A percentile compares a stretch with the other conserved stretches of the same genome.
These are phyloP conservation scores for Hyphopichia fennica DNA, from an alignment of 1,139 yeast species.

Conservation along the genomic window DNA sequence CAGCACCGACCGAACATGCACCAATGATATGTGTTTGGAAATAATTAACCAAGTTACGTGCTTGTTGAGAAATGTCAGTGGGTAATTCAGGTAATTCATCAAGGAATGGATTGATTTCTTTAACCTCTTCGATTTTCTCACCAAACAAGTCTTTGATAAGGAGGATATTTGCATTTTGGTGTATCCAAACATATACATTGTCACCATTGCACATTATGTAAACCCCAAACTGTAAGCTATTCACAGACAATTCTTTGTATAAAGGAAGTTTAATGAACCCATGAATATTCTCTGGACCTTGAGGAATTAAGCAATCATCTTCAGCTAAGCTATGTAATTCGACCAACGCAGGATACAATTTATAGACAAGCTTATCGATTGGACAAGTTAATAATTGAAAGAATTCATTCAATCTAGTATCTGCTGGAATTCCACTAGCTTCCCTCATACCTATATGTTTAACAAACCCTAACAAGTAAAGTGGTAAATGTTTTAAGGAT, in stretches of 20 bases:
- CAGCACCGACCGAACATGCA: constrained; percentile 24
- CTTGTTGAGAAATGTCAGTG: constrained; percentile 69
- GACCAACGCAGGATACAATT: constrained; percentile 78
- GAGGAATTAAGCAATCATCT: constrained; percentile 47
- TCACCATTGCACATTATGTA: constrained; percentile 75
- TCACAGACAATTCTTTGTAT: constrained; percentile 44
- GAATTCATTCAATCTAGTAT: constrained; percentile 60
- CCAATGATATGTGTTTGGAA: constrained; percentile 47
- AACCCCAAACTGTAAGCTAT: constrained; percentile 69
- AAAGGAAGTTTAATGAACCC: constrained; percentile 53
- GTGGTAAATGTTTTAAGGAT: constrained; percentile 70
- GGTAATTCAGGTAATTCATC: constrained; percentile 71
- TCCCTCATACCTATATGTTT: constrained; percentile 66
- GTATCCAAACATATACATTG: constrained; percentile 65
- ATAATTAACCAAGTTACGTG: constrained; percentile 57
- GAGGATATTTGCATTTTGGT: constrained; percentile 65
- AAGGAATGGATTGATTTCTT: constrained; percentile 48
- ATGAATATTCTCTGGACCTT: constrained; percentile 41
- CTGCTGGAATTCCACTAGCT: constrained; percentile 46
- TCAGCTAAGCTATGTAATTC: constrained; percentile 69
- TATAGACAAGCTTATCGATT: constrained; percentile 58
- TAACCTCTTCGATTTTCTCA: constrained; percentile 37
- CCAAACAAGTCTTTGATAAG: constrained; percentile 79
- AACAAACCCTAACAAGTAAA: constrained; percentile 65
- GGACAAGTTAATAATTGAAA: constrained; percentile 57